Conservation (phyloP, 331 rosid genomes). For the Telfairia occidentalis region DNA sequence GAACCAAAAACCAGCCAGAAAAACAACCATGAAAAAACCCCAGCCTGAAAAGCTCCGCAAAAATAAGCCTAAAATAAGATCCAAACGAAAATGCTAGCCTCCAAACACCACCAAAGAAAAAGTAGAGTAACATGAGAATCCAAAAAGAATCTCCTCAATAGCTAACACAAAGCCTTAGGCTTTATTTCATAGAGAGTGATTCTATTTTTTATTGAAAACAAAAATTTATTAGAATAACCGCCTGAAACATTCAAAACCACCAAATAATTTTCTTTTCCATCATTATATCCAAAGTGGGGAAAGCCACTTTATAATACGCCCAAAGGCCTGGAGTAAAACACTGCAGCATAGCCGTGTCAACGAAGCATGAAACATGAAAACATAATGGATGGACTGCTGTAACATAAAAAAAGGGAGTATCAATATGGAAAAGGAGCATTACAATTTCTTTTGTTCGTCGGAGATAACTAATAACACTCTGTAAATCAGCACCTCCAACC, state of each 20-base stretch:
- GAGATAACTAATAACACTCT: conserved; percentile 67
- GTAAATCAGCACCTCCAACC: conserved; percentile 48
- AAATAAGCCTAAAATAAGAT: too few relatives aligned
- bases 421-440: conserved; percentile 15
- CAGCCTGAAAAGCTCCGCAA: too few relatives aligned
- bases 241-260: neutral
- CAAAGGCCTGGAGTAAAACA: neutral
- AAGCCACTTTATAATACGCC: neutral
- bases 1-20: too few relatives aligned
- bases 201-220: too few relatives aligned
- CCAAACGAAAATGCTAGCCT: too few relatives aligned
- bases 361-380: neutral
- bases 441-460: conserved; percentile 87
- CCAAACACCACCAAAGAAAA: too few relatives aligned
- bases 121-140: neutral
- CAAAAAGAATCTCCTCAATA: neutral
- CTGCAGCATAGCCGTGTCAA: neutral
- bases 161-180: neutral
- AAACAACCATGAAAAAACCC: too few relatives aligned
- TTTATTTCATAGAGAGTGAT: neutral
- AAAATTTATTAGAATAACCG: neutral
- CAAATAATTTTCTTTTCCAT: neutral
- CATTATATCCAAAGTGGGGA: neutral
- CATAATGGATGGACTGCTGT: neutral
- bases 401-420: neutral